phyloP scores from a whole-genome alignment of 768 basidiomycete genomes.

The Phaeotremella skinneri region DNA sequence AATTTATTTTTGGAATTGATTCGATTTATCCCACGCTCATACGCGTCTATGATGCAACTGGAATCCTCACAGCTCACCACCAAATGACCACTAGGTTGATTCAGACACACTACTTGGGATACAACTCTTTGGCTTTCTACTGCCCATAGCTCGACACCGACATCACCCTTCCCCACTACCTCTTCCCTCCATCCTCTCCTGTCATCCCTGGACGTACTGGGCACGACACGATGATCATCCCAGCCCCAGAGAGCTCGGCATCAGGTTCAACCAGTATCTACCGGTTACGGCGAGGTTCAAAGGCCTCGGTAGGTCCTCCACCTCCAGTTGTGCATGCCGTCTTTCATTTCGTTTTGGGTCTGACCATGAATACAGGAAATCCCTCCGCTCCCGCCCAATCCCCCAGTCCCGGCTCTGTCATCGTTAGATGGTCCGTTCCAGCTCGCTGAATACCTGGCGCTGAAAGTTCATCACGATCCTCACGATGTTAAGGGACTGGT shows the following conservation, averaged over 20 bases:
- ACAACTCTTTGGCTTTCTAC: too few species aligned
- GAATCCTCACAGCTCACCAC: too few species aligned
- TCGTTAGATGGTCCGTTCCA: slow-evolving; percentile 83
- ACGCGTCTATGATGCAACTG: not conserved
- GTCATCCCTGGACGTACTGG: not conserved
- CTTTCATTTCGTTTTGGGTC: not conserved
- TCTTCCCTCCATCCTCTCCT: not conserved
- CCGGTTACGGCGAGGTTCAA: slow-evolving; percentile 38
- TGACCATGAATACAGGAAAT: slow-evolving; percentile 23
- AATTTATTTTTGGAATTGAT: too few species aligned
- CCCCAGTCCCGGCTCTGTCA: slow-evolving; percentile 52
- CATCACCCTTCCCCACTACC: not conserved
- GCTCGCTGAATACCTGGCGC: slow-evolving; percentile 87
- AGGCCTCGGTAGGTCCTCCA: slow-evolving; percentile 24
- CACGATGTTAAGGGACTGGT: slow-evolving; percentile 84
- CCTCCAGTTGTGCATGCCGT: not conserved
- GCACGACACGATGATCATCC: slow-evolving; percentile 12
- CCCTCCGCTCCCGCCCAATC: slow-evolving; percentile 54
- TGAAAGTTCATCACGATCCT: slow-evolving; percentile 78
- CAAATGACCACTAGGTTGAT: too few species aligned
- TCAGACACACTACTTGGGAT: too few species aligned
- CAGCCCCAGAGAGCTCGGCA: not conserved
- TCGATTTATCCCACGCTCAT: too few species aligned
- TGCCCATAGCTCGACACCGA: not conserved
- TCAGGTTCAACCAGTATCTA: slow-evolving; percentile 8